phyloP scores from a whole-genome alignment of 2,329 filamentous ascomycete species.

The Sclerotiophoma versabilis region DNA sequence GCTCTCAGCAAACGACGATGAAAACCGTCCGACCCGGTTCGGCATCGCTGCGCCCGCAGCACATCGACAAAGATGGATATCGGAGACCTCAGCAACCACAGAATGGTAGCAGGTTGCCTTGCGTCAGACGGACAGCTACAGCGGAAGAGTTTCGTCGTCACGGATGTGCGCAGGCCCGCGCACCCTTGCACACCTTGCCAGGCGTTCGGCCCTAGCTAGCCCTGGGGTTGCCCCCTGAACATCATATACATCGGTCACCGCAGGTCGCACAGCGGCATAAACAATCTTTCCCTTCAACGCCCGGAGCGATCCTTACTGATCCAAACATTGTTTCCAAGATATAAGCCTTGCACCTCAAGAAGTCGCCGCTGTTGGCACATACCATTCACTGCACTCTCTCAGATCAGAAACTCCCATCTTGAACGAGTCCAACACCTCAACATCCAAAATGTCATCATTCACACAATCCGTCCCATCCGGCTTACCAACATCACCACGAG shows the following conservation, averaged over 20 bases:
- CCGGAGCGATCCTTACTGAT: constrained; percentile 24
- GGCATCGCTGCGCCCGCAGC: constrained; percentile 4
- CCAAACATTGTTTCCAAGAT: constrained; percentile 28
- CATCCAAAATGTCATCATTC: constrained; percentile 14
- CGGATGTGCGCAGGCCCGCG: constrained; percentile 29
- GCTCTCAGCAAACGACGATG: neutral
- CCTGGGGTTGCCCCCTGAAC: constrained; percentile 29
- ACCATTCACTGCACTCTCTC: constrained; percentile 5
- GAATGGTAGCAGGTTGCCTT: constrained; percentile 17
- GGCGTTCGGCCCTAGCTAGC: constrained; percentile 22
- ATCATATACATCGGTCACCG: constrained; percentile 28
- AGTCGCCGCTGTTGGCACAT: constrained; percentile 18
- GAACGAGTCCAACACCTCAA: neutral
- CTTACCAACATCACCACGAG: constrained; percentile 36
- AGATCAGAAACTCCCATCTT: neutral
- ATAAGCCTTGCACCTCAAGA: constrained; percentile 12
- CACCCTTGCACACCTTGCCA: constrained; percentile 22
- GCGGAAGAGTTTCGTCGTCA: constrained; percentile 20
- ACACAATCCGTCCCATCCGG: constrained; percentile 24
- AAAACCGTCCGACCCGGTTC: neutral
- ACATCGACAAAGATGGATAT: constrained; percentile 11
- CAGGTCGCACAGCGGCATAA: constrained; percentile 32
- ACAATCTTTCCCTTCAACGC: constrained; percentile 23
- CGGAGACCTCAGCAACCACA: constrained; percentile 16
- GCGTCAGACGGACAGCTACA: constrained; percentile 20